Evolutionary conservation across 1,284 basidiomycete species (phyloP).

Genomic region (Ceratobasidium sp.): DNA sequence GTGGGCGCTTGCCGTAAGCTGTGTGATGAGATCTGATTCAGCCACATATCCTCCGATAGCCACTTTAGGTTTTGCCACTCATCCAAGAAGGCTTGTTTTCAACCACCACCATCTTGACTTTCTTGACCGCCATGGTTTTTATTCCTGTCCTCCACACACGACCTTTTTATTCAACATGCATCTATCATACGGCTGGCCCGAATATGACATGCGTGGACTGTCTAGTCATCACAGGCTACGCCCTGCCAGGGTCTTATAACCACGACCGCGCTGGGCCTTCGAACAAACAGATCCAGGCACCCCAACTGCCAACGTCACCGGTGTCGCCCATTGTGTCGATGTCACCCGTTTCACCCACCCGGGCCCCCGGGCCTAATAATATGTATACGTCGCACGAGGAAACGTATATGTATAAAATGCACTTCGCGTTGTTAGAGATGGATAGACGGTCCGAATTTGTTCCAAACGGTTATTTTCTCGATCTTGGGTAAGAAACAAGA

Average conservation of each 20-base stretch:
- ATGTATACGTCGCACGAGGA: conserved; percentile 34
- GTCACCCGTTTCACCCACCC: background rate
- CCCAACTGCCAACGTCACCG: background rate
- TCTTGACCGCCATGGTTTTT: conserved; percentile 8
- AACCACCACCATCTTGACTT: background rate
- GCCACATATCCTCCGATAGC: background rate
- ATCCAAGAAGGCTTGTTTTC: background rate
- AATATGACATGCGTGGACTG: conserved; percentile 39
- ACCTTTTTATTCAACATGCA: conserved; percentile 6
- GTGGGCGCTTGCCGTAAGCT: background rate
- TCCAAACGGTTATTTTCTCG: conserved; percentile 34
- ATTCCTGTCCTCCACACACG: background rate
- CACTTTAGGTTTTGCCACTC: conserved; percentile 8
- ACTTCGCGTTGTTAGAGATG: conserved; percentile 33
- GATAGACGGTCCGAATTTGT: conserved; percentile 30
- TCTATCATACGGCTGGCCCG: conserved; percentile 13
- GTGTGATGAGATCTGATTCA: conserved; percentile 20
- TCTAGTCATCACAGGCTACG: conserved; percentile 35
- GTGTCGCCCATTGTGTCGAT: background rate
- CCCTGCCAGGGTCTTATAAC: conserved; percentile 1
- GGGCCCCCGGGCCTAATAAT: conserved; percentile 19
- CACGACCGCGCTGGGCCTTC: background rate
- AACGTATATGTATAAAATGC: conserved; percentile 41
- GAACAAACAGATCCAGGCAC: background rate
- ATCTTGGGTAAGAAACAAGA: conserved; percentile 25